A percentile compares a stretch with the other conserved stretches of the same genome.
Conservation (phyloP, 768 basidiomycete genomes). For the Termitomyces bulborhizus region DNA sequence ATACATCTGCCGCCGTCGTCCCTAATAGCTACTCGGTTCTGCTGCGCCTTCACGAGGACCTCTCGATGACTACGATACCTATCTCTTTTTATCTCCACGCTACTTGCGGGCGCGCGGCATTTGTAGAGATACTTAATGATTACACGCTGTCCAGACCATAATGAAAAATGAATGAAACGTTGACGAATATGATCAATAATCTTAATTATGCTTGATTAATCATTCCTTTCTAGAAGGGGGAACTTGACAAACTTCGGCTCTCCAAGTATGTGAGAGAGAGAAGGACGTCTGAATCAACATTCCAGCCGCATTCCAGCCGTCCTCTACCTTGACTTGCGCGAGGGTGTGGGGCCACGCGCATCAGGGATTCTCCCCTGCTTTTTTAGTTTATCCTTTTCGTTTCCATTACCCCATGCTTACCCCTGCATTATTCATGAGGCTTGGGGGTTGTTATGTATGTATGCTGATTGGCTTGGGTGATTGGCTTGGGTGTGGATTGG, state of each 20-base stretch:
- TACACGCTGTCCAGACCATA: constrained; percentile 8
- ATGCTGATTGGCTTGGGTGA: too few relatives aligned
- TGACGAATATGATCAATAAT: neutral
- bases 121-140: constrained; percentile 6
- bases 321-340: too few relatives aligned
- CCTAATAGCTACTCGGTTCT: neutral
- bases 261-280: neutral
- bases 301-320: neutral
- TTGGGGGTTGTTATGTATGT: too few relatives aligned
- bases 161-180: constrained; percentile 3
- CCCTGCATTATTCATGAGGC: neutral
- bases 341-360: too few relatives aligned
- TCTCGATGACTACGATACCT: neutral
- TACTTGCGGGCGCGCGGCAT: constrained; percentile 4
- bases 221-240: neutral
- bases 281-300: neutral
- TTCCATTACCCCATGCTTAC: neutral
- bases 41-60: neutral
- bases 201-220: too few relatives aligned
- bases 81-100: neutral
- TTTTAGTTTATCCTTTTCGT: constrained; percentile 1
- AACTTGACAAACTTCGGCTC: neutral
- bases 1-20: constrained; percentile 2
- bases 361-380: neutral
- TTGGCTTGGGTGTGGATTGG: too few relatives aligned